Conservation (phyloP, 257 asterid species). For the Coffea eugenioides region DNA sequence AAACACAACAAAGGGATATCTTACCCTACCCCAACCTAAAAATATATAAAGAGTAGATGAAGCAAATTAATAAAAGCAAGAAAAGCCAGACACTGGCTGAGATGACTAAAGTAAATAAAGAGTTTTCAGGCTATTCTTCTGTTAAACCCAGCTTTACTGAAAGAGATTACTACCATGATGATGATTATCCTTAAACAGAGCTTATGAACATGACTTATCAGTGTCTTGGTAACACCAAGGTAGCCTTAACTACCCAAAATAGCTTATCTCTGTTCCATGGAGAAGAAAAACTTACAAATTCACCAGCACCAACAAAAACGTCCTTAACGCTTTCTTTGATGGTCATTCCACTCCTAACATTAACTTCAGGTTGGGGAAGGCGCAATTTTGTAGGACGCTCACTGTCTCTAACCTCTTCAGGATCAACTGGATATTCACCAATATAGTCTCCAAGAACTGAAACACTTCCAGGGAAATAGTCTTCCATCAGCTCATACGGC, state of each 20-base stretch:
- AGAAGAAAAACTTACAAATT: slow-evolving; percentile 63
- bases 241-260: not conserved
- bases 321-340: slow-evolving; percentile 90
- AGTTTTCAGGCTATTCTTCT: not conserved
- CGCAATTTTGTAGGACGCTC: slow-evolving; percentile 92
- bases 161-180: not conserved
- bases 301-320: slow-evolving; percentile 85
- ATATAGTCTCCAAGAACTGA: slow-evolving; percentile 97
- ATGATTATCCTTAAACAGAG: not conserved
- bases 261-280: not conserved
- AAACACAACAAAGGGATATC: not conserved
- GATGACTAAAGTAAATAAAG: not conserved
- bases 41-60: not conserved
- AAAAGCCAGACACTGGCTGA: not conserved
- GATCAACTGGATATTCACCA: slow-evolving; percentile 88
- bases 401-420: slow-evolving; percentile 96
- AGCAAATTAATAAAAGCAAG: not conserved
- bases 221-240: not conserved
- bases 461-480: slow-evolving; percentile 69
- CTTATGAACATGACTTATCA: not conserved
- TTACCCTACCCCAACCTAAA: not conserved
- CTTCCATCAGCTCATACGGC: slow-evolving; percentile 94
- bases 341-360: slow-evolving; percentile 65
- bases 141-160: not conserved
- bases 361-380: slow-evolving; percentile 76